Conservation (phyloP, 1,284 basidiomycete species). For the Rhodotorula sp. region DNA sequence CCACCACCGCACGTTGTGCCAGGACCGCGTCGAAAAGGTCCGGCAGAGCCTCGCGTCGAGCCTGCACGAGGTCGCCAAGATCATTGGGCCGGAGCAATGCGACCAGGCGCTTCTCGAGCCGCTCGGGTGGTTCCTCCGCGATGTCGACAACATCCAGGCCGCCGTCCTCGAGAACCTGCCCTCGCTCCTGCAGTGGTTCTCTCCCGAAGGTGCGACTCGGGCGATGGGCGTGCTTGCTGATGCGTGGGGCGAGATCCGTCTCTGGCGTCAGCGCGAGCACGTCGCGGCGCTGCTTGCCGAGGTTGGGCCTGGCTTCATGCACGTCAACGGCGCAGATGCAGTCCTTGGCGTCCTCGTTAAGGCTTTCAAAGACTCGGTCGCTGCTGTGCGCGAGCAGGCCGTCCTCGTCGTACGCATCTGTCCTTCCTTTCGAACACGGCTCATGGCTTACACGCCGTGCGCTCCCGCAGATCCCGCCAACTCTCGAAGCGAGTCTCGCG, state of each 20-base stretch:
- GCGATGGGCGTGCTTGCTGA: constrained; percentile 62
- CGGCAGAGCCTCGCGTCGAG: constrained; percentile 79
- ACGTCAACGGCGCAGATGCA: constrained; percentile 49
- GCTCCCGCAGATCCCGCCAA: constrained; percentile 58
- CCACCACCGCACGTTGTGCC: constrained; percentile 67
- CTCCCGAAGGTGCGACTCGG: constrained; percentile 56
- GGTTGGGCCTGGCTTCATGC: constrained; percentile 53
- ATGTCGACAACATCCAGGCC: constrained; percentile 68
- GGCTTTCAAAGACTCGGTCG: constrained; percentile 75
- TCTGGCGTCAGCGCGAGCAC: constrained; percentile 82
- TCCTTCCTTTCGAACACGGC: constrained; percentile 38
- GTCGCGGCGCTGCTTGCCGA: constrained; percentile 63
- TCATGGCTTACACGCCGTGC: constrained; percentile 33
- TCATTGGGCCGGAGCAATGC: constrained; percentile 73
- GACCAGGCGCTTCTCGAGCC: constrained; percentile 70
- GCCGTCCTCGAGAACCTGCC: constrained; percentile 55
- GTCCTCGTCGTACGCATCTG: constrained; percentile 62
- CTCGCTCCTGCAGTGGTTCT: constrained; percentile 44
- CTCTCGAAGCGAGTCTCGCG: constrained; percentile 55
- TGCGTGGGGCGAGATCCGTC: constrained; percentile 65
- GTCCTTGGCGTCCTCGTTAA: constrained; percentile 61
- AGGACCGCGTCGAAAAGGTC: constrained; percentile 57
- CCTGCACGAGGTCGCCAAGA: constrained; percentile 83
- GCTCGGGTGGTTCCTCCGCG: constrained; percentile 64
- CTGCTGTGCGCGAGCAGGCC: constrained; percentile 79